Base-by-base conservation (phyloP, 139 green algal genomes). In the Edaphochlamys debaryana region DNA sequence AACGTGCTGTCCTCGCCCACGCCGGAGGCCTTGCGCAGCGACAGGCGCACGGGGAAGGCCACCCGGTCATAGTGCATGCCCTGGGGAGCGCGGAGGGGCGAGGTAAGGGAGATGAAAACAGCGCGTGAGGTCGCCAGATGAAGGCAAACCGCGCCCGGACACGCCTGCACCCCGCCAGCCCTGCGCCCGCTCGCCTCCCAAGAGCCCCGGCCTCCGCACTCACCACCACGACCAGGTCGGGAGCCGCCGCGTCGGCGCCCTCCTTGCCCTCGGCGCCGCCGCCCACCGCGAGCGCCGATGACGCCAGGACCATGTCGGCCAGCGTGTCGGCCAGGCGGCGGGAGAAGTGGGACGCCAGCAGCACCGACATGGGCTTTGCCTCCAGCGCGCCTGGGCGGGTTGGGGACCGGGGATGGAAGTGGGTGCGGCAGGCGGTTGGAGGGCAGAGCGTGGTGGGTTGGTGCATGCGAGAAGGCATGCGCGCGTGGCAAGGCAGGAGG, bases 1-100 rank as follows among this genome's bases (percentile, higher is more conserved):
- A 81, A 72, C 0, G 75, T 81, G 4, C 60, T 72, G 42, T 81
- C 75, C 41, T 81, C 75, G 22, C 75, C 75, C 30, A 81, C 60
- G 32, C 75, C 76, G 20, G 76, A 82, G 3, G 56, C 42, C 30
- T 66, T 82, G 20, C 63, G 42, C 23, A 82, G 19, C 19, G 45
- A 66, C 15, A 82, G 63, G 42, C 73, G 73, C 0, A 73, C 7
- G 0, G 62, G 20, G 36, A 82, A 82, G 32, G 76, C 76, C n/a
- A 82, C 32, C 0, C 76, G 76, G 42, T 82, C 76, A 25, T 50
- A 54, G 76, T 82, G 76, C 76, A 82, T 82, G 62, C 63, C 76
- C n/a, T n/a, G n/a, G n/a, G n/a, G n/a, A n/a, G n/a, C n/a, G n/a
- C n/a, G n/a, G n/a, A n/a, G n/a, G n/a, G n/a, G n/a, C n/a, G n/a